These are phyloP conservation scores for Salix dunnii DNA, from an alignment of 345 rosid genomes.

Conservation along the genomic window DNA sequence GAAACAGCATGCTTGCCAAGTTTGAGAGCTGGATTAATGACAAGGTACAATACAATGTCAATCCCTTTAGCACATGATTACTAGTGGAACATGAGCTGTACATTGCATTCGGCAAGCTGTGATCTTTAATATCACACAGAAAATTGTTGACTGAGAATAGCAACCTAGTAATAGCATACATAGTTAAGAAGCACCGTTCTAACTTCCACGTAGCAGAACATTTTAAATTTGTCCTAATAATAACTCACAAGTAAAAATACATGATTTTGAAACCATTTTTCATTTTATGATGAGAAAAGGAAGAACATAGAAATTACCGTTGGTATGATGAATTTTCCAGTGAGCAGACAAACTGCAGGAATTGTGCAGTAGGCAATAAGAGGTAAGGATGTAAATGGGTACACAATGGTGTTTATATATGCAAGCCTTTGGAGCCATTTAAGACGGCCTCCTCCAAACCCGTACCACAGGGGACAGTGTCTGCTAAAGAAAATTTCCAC, in stretches of 20 bases:
- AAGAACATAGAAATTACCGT: slow-evolving; percentile 47
- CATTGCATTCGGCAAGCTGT: not conserved
- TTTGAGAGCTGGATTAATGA: slow-evolving; percentile 68
- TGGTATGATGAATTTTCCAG: slow-evolving; percentile 95
- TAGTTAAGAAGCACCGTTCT: not conserved
- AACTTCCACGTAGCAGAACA: not conserved
- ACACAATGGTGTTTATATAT: slow-evolving; percentile 84
- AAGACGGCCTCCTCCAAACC: slow-evolving; percentile 93
- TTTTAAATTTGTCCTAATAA: not conserved
- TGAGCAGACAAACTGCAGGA: slow-evolving; percentile 95
- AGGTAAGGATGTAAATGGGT: slow-evolving; percentile 96
- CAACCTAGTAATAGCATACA: not conserved
- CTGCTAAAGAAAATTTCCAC: slow-evolving; percentile 94
- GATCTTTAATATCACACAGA: not conserved
- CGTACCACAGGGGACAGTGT: slow-evolving; percentile 97
- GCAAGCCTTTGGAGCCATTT: slow-evolving; percentile 90
- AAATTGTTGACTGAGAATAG: not conserved
- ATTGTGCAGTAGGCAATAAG: slow-evolving; percentile 84
- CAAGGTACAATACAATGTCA: not conserved
- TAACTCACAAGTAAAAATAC: not conserved
- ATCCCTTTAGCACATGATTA: not conserved
- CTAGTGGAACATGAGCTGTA: not conserved
- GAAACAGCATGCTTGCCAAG: slow-evolving; percentile 79
- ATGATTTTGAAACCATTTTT: not conserved
- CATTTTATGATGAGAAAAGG: not conserved